Percentiles rank a stretch among this genome's conserved stretches.
These are phyloP conservation scores for Mastigamoeba balamuthi DNA, from an alignment of 78 protist species.

Conservation along the genomic window DNA sequence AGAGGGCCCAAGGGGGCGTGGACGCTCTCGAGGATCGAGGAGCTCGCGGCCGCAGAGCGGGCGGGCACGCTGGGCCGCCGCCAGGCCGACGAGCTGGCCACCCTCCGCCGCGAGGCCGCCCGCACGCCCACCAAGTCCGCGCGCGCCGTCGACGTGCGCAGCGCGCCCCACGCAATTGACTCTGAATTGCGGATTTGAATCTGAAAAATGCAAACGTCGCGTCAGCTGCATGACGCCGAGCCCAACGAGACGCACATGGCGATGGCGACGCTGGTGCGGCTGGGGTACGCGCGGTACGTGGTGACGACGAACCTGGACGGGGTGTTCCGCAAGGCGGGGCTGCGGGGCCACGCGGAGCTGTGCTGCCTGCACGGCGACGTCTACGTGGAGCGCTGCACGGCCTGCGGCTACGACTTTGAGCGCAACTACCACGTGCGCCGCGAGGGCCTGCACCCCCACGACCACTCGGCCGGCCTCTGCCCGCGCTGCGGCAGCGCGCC, in stretches of 20 bases:
- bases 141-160: not conserved
- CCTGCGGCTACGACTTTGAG: slow-evolving; percentile 6
- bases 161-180: not conserved
- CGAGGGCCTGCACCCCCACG: slow-evolving; percentile 2
- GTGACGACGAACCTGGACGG: slow-evolving; percentile 19
- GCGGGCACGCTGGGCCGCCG: not conserved
- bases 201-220: not conserved
- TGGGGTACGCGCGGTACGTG: not conserved
- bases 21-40: slow-evolving; percentile 5
- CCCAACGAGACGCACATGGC: slow-evolving; percentile 27
- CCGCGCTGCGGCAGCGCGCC: not conserved
- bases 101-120: not conserved
- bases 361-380: slow-evolving; percentile 21
- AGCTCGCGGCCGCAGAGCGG: too few species aligned
- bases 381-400: slow-evolving; percentile 17
- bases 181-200: not conserved
- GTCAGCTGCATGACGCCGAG: not conserved
- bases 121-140: not conserved
- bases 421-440: slow-evolving; percentile 8
- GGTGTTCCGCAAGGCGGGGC: slow-evolving; percentile 10
- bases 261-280: not conserved
- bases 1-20: not conserved
- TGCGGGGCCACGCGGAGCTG: not conserved
- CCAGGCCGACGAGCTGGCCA: not conserved
- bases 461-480: slow-evolving; percentile 4